Percentiles rank a stretch among this genome's conserved stretches.
phyloP scores from a whole-genome alignment of 495 filamentous ascomycete genomes.

The Penicillium argentinense region DNA sequence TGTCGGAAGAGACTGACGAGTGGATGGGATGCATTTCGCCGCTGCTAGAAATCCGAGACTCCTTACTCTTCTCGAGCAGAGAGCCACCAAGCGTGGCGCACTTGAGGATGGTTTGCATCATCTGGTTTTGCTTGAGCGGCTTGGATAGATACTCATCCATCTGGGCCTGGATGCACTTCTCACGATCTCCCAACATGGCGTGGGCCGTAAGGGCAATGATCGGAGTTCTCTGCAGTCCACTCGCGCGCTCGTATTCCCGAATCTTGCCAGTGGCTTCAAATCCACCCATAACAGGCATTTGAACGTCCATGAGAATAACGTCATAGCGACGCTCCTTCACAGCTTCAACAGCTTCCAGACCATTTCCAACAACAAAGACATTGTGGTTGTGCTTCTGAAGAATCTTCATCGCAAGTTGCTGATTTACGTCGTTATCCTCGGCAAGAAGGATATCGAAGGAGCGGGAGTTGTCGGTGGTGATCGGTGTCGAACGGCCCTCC shows the following conservation, averaged over 20 bases:
- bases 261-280: conserved; percentile 98
- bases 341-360: conserved; percentile 84
- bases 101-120: conserved; percentile 98
- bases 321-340: conserved; percentile 90
- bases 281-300: conserved; percentile 99
- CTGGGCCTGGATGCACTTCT: conserved; percentile 96
- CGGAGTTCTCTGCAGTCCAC: conserved; percentile 75
- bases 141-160: conserved; percentile 99
- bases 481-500: conserved; percentile 89
- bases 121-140: conserved; percentile 94
- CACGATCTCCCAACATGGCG: conserved; percentile 97
- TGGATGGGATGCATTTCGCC: conserved; percentile 50
- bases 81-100: conserved; percentile 89
- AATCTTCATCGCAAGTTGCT: conserved; percentile 94
- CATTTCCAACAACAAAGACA: conserved; percentile 95
- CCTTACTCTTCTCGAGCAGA: conserved; percentile 71
- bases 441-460: conserved; percentile 96
- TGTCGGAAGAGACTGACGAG: conserved; percentile 28
- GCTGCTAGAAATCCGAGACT: conserved; percentile 55
- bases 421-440: conserved; percentile 98
- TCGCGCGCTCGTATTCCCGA: conserved; percentile 84
- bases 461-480: conserved; percentile 87
- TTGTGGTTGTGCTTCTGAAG: conserved; percentile 97
- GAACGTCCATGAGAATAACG: conserved; percentile 98
- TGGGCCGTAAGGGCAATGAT: conserved; percentile 98